A percentile compares a stretch with the other conserved stretches of the same genome.
Evolutionary conservation across 441 rosid species (phyloP).

Genomic region (Erysimum cheiri): DNA sequence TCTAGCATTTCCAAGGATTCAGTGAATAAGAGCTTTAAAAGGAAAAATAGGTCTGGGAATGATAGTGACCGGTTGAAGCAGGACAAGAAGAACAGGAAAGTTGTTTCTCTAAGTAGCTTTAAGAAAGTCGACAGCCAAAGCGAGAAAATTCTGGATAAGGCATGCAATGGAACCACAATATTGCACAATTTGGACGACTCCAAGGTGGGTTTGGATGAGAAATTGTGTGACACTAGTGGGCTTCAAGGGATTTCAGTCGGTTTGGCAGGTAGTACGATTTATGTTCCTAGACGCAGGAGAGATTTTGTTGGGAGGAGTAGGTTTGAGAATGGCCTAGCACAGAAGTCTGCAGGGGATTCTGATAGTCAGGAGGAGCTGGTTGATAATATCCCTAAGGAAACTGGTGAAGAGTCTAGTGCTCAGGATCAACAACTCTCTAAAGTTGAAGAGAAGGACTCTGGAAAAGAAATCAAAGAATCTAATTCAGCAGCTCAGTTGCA

Average conservation of each 20-base stretch:
- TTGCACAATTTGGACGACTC: conserved; percentile 49
- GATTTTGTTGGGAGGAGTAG: conserved; percentile 75
- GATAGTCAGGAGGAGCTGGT: conserved; percentile 45
- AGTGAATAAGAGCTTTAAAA: conserved; percentile 56
- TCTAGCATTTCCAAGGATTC: conserved; percentile 52
- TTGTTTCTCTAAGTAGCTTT: conserved; percentile 60
- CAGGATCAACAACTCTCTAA: conserved; percentile 48
- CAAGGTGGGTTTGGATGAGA: conserved; percentile 52
- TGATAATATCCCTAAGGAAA: conserved; percentile 46
- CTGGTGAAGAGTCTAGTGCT: conserved; percentile 47
- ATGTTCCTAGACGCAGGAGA: conserved; percentile 79
- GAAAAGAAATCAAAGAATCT: conserved; percentile 42
- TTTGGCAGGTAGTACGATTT: conserved; percentile 55
- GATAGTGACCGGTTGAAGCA: conserved; percentile 55
- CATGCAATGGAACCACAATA: conserved; percentile 54
- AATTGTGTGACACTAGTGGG: conserved; percentile 45
- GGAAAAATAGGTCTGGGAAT: conserved; percentile 54
- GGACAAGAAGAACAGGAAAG: conserved; percentile 66
- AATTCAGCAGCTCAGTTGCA: conserved; percentile 46
- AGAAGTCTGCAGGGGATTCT: conserved; percentile 50
- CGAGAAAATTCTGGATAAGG: conserved; percentile 59
- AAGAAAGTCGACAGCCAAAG: conserved; percentile 51
- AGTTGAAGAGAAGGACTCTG: conserved; percentile 47
- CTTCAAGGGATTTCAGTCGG: conserved; percentile 54
- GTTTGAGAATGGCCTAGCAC: conserved; percentile 48